Base-by-base conservation (phyloP, 2,329 filamentous ascomycete species). In the Pseudogymnoascus sp. region DNA sequence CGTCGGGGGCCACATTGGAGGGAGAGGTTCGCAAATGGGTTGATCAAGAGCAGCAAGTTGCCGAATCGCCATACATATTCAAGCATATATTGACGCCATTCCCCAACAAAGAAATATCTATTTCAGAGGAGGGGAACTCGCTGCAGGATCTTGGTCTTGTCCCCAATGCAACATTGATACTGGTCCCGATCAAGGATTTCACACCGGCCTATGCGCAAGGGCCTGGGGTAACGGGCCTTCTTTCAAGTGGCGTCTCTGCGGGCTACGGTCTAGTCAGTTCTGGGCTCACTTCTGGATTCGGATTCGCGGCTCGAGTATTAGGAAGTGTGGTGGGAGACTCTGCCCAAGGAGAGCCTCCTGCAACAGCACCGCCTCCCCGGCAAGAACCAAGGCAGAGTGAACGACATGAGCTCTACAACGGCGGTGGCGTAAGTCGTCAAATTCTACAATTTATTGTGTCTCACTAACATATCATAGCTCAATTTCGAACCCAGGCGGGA, bases 91-190 rank as follows among this genome's bases (percentile, higher is more conserved):
- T 96, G 2, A 87, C 89, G 0, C 93, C 93, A 0, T 77, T 86
- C 18, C 90, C 91, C 1, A 95, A 88, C 72, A 85, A 84, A 66
- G 85, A 83, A 8, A 86, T 97, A 63, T 87, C 88, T 35, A 83
- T 87, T 4, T 81, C 83, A 0, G 92, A 97, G 66, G 93, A 97
- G 74, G 81, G 80, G 37, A 79, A 87, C 66, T 80, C 82, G 0
- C 80, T 97, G 0, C 77, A 80, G 12, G 86, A 89, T 4, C 80
- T 96, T 6, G 90, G 87, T 0, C 79, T 96, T 0, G 81, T 85
- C 0, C 92, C 93, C 0, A 92, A 86, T 4, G 89, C 91, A 1
- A 97, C 91, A 0, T 79, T 97, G 2, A 86, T 97, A 8, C 83
- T 97, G 55, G 82, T 93, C 0, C 91, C 91, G 0, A 83, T 91